Conservation (phyloP, 2,329 filamentous ascomycete genomes). For the Colletotrichum sp. region DNA sequence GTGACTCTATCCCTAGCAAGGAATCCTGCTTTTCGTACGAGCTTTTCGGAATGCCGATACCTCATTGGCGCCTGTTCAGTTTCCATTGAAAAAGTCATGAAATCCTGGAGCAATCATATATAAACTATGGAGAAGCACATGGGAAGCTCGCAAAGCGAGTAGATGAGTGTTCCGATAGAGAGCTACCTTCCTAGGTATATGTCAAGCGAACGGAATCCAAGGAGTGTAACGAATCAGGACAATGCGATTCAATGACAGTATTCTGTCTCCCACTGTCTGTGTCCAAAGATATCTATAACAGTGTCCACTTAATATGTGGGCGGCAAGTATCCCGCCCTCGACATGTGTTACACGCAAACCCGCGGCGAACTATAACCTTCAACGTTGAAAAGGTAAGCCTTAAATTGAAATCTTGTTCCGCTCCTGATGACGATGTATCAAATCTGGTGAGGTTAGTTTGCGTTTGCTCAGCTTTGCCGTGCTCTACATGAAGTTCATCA, state of each 20-base stretch:
- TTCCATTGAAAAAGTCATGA: too few species aligned
- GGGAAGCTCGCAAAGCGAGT: background rate
- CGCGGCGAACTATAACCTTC: accelerated
- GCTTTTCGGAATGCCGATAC: too few species aligned
- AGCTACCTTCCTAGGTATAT: background rate
- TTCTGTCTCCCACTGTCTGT: background rate
- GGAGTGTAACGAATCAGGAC: background rate
- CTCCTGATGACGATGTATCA: accelerated
- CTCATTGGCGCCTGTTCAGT: too few species aligned
- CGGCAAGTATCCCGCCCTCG: background rate
- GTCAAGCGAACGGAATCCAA: background rate
- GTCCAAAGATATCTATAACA: accelerated
- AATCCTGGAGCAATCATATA: background rate
- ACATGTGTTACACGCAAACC: background rate
- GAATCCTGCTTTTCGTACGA: too few species aligned
- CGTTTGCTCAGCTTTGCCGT: background rate
- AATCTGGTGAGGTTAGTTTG: accelerated
- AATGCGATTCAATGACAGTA: too few species aligned
- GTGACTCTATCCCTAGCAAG: too few species aligned
- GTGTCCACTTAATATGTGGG: accelerated
- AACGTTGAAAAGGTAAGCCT: background rate
- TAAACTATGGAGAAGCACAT: background rate
- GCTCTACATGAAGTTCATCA: background rate
- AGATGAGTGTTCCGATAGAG: background rate
- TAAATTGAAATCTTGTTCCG: accelerated